phyloP scores from a whole-genome alignment of 208 protist genomes.

The Plasmodiophora brassicae region DNA sequence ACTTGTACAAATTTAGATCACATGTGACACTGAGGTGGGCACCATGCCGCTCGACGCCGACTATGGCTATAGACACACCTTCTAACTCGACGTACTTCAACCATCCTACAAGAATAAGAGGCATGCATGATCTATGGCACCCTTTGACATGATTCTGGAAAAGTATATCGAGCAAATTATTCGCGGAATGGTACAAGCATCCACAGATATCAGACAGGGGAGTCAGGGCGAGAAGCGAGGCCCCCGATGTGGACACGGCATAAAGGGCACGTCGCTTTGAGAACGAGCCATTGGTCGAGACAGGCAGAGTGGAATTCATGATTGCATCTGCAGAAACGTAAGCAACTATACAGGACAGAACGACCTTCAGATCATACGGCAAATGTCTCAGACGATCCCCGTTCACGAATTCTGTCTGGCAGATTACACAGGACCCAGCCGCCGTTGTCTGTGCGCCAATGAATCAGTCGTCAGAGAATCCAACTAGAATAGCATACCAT shows the following conservation, averaged over 20 bases:
- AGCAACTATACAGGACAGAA: neutral
- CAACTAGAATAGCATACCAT: neutral
- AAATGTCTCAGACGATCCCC: constrained; percentile 13
- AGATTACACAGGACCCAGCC: neutral
- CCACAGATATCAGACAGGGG: too few species aligned
- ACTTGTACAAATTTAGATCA: too few species aligned
- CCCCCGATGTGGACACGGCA: neutral
- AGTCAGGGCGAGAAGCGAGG: too few species aligned
- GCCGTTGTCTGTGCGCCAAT: neutral
- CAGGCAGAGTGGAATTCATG: constrained; percentile 23
- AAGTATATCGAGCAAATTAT: too few species aligned
- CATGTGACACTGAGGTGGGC: too few species aligned
- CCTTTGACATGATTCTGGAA: too few species aligned
- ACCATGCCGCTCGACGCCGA: too few species aligned
- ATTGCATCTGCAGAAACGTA: neutral
- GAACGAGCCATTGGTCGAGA: constrained; percentile 23
- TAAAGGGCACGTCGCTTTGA: constrained; percentile 3
- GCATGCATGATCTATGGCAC: too few species aligned
- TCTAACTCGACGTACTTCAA: too few species aligned
- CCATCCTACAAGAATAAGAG: too few species aligned
- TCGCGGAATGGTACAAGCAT: too few species aligned
- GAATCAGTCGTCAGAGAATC: neutral
- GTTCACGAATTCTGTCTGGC: neutral
- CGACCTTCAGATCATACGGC: neutral
- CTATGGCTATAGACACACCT: too few species aligned